Evolutionary conservation across 768 basidiomycete species (phyloP), one percentile per base, ranked within the genome.

Genomic region (Favolaschia claudopus): DNA sequence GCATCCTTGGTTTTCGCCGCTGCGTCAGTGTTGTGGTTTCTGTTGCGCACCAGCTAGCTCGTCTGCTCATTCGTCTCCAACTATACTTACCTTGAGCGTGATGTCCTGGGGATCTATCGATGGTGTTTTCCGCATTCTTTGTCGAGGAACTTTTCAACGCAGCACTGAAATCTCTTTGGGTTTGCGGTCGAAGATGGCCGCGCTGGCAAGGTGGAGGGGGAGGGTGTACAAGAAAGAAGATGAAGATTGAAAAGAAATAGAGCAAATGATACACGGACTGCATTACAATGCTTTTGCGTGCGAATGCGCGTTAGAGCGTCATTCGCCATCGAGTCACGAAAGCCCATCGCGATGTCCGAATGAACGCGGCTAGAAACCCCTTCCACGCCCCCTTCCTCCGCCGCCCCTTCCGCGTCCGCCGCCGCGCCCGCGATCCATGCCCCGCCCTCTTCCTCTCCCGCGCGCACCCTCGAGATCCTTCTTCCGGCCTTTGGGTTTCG

Each of bases 401-500:
- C 86, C 84, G 47, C 88, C 75, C 28, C 87, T 75, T 13, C 84
- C 82, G 40, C 85, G 73, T 9, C 79, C 79, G 43, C 87, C 81
- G 27, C 83, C 85, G 27, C 82, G 76, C 12, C 80, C 84, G 12
- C 81, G 79, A 0, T 80, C 72, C 31, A 80, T 79, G 17, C 83
- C 75, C 40, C 77, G 73, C 20, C 76, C 75, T 3, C 79, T 70
- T 14, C 86, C 88, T 10, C 91, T 81, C 0, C 92, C 92, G 46
- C 92, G 80, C 2, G 80, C 72, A 38, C 89, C 91, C 10, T 60
- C 63, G 17, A 64, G 47, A 43, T 93, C 95, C 83, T 96, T 96
- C 79, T 92, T 95, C 74, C 89, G 84, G 40, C 85, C 89, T 74
- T 96, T 97, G 17, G 96, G 95, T 77, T 96, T 96, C 5, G 96